phyloP scores from a whole-genome alignment of 164 flowering plant species.

The Saururus chinensis region DNA sequence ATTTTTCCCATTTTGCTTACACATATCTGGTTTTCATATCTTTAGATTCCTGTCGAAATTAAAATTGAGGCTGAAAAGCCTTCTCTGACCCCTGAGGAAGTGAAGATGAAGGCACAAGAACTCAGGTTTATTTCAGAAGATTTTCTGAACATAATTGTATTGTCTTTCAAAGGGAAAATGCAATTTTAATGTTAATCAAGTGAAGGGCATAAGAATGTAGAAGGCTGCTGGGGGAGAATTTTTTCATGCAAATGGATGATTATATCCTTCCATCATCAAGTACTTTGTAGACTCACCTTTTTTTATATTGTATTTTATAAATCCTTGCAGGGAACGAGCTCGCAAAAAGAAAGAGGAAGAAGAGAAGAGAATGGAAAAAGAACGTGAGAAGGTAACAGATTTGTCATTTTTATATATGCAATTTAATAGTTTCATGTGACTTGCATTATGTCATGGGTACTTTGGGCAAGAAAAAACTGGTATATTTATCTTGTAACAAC shows the following conservation, averaged over 20 bases:
- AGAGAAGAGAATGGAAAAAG: conserved; percentile 84
- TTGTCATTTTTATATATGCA: neutral
- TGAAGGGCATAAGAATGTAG: no score
- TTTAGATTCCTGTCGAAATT: conserved; percentile 53
- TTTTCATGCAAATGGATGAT: no score
- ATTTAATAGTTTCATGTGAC: neutral
- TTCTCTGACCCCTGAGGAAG: conserved; percentile 80
- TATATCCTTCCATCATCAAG: neutral
- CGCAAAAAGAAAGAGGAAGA: conserved; percentile 99
- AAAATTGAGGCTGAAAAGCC: conserved; percentile 63
- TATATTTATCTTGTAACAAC: no score
- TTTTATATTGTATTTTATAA: conserved; percentile 1
- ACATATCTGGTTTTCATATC: no score
- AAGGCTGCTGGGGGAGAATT: no score
- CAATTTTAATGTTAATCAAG: no score
- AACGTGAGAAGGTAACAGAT: conserved; percentile 80
- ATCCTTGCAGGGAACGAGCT: conserved; percentile 65
- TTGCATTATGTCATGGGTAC: neutral
- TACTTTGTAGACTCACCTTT: neutral
- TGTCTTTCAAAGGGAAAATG: no score
- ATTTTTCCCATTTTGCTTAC: neutral
- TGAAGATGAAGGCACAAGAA: conserved; percentile 85
- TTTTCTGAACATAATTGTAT: neutral
- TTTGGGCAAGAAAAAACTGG: no score
- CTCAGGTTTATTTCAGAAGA: conserved; percentile 35